Base-by-base conservation (phyloP, 2,329 filamentous ascomycete species). In the Fusarium irregulare region DNA sequence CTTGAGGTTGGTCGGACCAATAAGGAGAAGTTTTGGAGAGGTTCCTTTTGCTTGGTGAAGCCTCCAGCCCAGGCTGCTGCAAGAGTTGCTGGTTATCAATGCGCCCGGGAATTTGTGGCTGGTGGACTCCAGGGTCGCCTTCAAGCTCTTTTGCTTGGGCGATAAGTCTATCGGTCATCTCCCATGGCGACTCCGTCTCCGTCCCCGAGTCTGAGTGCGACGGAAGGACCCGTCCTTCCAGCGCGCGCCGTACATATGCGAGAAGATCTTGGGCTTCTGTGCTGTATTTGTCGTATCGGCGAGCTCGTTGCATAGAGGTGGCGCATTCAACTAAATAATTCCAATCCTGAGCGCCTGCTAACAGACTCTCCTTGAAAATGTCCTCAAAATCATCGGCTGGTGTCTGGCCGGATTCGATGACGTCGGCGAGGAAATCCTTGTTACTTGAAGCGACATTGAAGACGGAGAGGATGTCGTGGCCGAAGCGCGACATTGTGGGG, bases 111-210 rank as follows among this genome's bases (percentile, higher is more conserved):
- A 56, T 55, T n/a, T 54, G 48, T 27, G 73, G 65, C 27, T 70
- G 60, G 34, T 40, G 57, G 49, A 67, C 68, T 37, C 66, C 56
- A 8, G 72, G 50, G 44, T 77, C 71, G 23, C 48, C 56, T 58
- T 77, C 75, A 12, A 79, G 68, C 23, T 66, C 66, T 66, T 74
- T 76, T 13, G 76, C 78, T 41, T 70, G 65, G 25, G 72, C 64
- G 53, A 81, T 80, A 21, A 80, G 68, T 27, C 77, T 73, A 57
- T 82, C 80, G 6, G 80, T 82, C 48, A 76, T 68, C 28, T 64
- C 72, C 80, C 80, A 82, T 7, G 34, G 34, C 34, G 34, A 37
- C 34, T 37, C 34, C 34, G 76, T 71, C 20, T 66, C 55, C 9
- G 59, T 30, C 41, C 56, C 18, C 27, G 61, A 37, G 41, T 56